Evolutionary conservation across 1,284 basidiomycete species (phyloP), one percentile per base, ranked within the genome.

Genomic region (Pseudozyma thailandica): DNA sequence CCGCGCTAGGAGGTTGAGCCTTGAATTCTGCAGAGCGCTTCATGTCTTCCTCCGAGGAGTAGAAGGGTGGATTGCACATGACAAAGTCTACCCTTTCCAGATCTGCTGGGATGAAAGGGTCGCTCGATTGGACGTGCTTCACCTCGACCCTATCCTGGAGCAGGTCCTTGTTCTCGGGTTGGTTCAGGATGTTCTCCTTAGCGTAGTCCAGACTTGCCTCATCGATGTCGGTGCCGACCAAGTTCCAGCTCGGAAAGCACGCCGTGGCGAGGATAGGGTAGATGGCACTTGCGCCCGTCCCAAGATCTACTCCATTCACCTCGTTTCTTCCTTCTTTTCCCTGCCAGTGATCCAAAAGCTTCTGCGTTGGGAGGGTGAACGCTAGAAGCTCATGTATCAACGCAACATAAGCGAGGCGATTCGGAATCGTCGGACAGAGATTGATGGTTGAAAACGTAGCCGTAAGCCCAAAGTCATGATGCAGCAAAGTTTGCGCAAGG

Each of bases 51-150:
- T 81, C 75, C 50, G 89, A 91, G 13, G 85, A 81, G 79, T 95
- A 98, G 84, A 98, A 98, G 0, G 94, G 94, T 0, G 95, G 95
- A 80, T 98, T 98, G 84, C 94, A 97, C 89, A 98, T 92, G 0
- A 89, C 89, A 72, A 94, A 66, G 18, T 73, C 31, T 18, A 35
- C 16, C 21, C 20, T 25, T 5, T 20, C 16, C 10, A 18, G 21
- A 7, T 30, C 43, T 1, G n/a, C 85, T 28, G 85, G 84, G 4
- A 92, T 84, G 33, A 92, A 86, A 0, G 84, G 84, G 1, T 84
- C 86, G 0, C 83, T 75, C 0, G 79, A 63, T 0, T 83, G 78
- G 0, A 85, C 84, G 47, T 84, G 83, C 2, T 86, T 35, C 10
- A 92, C 68, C 0, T 73, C 54, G 28, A 93, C 87, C 6, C 87